A percentile compares a stretch with the other conserved stretches of the same genome.
phyloP scores from a whole-genome alignment of 2,329 filamentous ascomycete species.

The Aspergillus spinulosporus region DNA sequence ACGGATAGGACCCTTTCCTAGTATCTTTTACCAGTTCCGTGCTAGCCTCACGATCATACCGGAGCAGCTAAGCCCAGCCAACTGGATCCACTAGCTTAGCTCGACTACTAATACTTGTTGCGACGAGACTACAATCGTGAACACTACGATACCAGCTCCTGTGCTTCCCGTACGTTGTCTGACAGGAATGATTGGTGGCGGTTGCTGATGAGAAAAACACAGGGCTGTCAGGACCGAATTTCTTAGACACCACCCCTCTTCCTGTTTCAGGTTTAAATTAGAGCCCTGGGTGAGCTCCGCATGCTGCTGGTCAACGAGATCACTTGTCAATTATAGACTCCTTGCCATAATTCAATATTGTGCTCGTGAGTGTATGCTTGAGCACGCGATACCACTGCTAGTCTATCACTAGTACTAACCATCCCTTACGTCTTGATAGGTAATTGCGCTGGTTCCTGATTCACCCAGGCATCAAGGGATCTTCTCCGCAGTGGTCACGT shows the following conservation, averaged over 20 bases:
- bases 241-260: too few relatives aligned
- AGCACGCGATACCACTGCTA: neutral
- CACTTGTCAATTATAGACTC: neutral
- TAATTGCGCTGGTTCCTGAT: neutral
- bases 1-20: neutral
- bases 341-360: neutral
- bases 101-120: neutral
- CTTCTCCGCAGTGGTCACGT: neutral
- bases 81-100: slow-evolving; percentile 12
- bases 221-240: too few relatives aligned
- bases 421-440: neutral
- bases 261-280: too few relatives aligned
- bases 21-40: slow-evolving; percentile 4
- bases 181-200: neutral
- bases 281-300: neutral
- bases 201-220: neutral
- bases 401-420: neutral
- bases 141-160: neutral
- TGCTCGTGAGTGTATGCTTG: neutral
- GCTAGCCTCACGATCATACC: slow-evolving; percentile 7
- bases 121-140: neutral
- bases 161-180: neutral
- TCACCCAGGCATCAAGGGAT: neutral
- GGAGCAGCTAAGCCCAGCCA: neutral
- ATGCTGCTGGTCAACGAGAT: neutral